These are phyloP conservation scores for Ilex asprella DNA, from an alignment of 257 asterid species.

Conservation along the genomic window DNA sequence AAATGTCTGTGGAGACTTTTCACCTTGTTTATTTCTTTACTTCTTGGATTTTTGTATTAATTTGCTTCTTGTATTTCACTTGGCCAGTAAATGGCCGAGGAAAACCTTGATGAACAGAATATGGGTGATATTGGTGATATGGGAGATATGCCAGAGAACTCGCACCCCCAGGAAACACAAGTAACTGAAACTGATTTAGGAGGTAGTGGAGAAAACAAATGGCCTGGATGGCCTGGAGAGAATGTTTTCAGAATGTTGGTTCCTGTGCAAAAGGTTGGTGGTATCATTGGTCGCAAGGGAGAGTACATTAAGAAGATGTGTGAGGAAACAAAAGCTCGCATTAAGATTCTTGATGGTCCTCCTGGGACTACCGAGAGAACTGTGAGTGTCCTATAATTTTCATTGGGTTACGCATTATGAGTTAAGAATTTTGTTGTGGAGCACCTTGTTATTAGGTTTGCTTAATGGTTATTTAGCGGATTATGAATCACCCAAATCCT, in stretches of 20 bases:
- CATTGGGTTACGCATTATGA: background rate
- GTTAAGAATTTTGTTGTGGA: background rate
- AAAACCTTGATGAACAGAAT: background rate
- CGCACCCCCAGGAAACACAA: slow-evolving; percentile 41
- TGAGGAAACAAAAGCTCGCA: slow-evolving; percentile 94
- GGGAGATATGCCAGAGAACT: slow-evolving; percentile 25
- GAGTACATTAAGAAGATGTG: slow-evolving; percentile 89
- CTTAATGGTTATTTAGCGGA: background rate
- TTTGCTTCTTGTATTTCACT: no score
- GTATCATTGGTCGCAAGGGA: slow-evolving; percentile 98
- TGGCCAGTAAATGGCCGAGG: background rate
- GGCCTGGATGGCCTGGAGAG: slow-evolving; percentile 99
- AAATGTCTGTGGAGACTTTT: no score
- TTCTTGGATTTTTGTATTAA: no score
- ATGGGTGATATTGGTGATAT: background rate
- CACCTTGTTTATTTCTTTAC: no score
- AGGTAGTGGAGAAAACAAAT: slow-evolving; percentile 53
- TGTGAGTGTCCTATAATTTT: slow-evolving; percentile 38
- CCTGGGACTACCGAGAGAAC: slow-evolving; percentile 94
- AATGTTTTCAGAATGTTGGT: slow-evolving; percentile 84
- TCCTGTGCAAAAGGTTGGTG: slow-evolving; percentile 95
- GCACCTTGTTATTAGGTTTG: background rate
- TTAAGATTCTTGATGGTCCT: slow-evolving; percentile 97
- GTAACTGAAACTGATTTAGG: slow-evolving; percentile 36
- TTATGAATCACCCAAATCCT: background rate